phyloP scores from a whole-genome alignment of 371 early-diverging fungal genomes.

The Lichtheimia ornata region DNA sequence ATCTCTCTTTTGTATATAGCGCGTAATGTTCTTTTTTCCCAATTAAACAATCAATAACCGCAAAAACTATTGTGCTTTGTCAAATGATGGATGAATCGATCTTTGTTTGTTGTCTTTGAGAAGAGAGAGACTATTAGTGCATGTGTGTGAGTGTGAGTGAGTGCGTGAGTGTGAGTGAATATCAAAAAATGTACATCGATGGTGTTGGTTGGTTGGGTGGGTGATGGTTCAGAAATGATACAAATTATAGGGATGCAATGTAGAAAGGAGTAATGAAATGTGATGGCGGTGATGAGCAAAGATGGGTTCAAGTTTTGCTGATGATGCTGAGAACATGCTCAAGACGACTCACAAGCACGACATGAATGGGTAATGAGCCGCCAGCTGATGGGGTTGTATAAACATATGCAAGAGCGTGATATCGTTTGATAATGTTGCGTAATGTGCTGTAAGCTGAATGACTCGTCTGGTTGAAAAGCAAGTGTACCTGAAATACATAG shows the following conservation, averaged over 20 bases:
- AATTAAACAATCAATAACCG: background rate
- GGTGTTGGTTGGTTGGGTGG: background rate
- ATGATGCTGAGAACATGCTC: slow-evolving; percentile 30
- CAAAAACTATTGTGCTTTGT: background rate
- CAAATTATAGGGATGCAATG: background rate
- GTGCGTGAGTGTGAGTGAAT: too few species aligned
- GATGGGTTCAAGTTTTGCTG: background rate
- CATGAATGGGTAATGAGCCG: slow-evolving; percentile 57
- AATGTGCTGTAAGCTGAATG: slow-evolving; percentile 46
- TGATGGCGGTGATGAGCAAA: background rate
- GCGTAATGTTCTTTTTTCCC: background rate
- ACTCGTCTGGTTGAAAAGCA: slow-evolving; percentile 45
- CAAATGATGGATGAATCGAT: background rate
- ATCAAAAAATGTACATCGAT: background rate
- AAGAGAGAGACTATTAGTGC: too few species aligned
- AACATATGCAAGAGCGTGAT: slow-evolving; percentile 57
- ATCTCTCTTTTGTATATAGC: background rate
- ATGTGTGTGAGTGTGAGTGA: too few species aligned
- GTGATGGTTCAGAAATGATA: background rate
- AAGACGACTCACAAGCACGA: slow-evolving; percentile 53
- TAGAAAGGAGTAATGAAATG: background rate
- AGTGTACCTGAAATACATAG: slow-evolving; percentile 28
- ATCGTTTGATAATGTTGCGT: slow-evolving; percentile 60
- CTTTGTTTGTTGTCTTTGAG: too few species aligned
- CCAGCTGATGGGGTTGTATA: slow-evolving; percentile 51